A percentile compares a stretch with the other conserved stretches of the same genome.
Evolutionary conservation across 2,329 filamentous ascomycete species (phyloP).

Genomic region (Aureobasidium sp.): DNA sequence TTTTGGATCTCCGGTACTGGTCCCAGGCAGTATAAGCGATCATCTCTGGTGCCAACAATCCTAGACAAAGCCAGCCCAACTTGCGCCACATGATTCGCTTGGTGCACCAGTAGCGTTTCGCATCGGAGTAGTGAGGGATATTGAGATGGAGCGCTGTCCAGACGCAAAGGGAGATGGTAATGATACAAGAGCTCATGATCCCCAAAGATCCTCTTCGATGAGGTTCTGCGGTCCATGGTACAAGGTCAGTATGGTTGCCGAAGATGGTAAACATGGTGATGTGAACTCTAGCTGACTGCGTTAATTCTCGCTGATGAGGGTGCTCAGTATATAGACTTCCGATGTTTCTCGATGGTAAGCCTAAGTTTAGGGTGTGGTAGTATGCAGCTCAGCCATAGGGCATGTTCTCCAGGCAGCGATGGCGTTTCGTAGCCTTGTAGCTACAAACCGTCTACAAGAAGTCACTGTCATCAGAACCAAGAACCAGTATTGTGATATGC

Average conservation of each 20-base stretch:
- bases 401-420: background rate
- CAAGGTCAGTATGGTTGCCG: background rate
- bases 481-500: background rate
- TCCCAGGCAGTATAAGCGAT: background rate
- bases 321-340: background rate
- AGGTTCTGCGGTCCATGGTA: background rate
- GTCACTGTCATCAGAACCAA: background rate
- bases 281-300: no score
- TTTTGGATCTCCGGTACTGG: background rate
- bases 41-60: background rate
- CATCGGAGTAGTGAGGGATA: background rate
- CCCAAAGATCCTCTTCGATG: background rate
- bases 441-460: no score
- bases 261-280: background rate
- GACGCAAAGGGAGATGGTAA: background rate
- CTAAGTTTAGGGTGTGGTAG: background rate
- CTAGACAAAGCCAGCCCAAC: background rate
- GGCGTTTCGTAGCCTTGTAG: background rate
- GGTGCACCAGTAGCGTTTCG: background rate
- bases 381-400: background rate
- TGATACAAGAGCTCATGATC: background rate
- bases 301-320: background rate
- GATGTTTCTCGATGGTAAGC: background rate
- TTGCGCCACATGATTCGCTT: background rate
- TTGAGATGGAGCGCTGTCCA: background rate